A percentile compares a stretch with the other conserved stretches of the same genome.
These are phyloP conservation scores for Lactarius quietus DNA, from an alignment of 768 basidiomycete species.

Conservation along the genomic window DNA sequence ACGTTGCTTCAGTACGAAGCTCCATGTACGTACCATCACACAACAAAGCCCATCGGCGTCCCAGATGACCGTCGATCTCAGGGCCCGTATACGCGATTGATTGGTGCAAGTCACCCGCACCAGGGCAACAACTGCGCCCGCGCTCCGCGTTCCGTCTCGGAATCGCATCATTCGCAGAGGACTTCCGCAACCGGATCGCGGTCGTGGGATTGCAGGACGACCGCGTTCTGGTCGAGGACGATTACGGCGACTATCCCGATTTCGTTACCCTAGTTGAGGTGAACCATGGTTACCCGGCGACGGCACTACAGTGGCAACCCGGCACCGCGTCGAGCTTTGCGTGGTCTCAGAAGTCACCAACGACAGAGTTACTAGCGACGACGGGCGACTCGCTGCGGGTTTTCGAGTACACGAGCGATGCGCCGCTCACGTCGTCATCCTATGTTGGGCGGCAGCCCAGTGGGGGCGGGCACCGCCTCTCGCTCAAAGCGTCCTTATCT, in stretches of 20 bases:
- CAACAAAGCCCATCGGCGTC: background rate
- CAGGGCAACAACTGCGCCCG: constrained; percentile 67
- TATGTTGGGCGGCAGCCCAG: constrained; percentile 69
- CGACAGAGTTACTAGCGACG: constrained; percentile 84
- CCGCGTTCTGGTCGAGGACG: constrained; percentile 81
- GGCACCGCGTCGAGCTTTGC: constrained; percentile 54
- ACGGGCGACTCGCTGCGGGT: constrained; percentile 91
- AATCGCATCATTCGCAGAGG: constrained; percentile 81
- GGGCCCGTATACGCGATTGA: constrained; percentile 86
- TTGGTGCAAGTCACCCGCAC: constrained; percentile 81
- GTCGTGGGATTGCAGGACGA: constrained; percentile 80
- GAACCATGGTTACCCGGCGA: constrained; percentile 89
- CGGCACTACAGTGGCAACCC: constrained; percentile 92
- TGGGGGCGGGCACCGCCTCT: constrained; percentile 57
- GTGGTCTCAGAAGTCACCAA: constrained; percentile 65
- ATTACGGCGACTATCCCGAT: constrained; percentile 78
- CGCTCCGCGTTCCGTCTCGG: constrained; percentile 81
- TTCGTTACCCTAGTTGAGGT: constrained; percentile 84
- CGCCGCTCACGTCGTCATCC: constrained; percentile 48
- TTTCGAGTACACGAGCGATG: constrained; percentile 83
- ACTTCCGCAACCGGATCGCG: constrained; percentile 78
- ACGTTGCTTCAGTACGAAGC: constrained; percentile 80
- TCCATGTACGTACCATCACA: constrained; percentile 55
- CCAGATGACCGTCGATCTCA: constrained; percentile 19
- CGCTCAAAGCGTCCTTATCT: constrained; percentile 72